phyloP scores from a whole-genome alignment of 257 asterid genomes.

The Solanum neorickii region DNA sequence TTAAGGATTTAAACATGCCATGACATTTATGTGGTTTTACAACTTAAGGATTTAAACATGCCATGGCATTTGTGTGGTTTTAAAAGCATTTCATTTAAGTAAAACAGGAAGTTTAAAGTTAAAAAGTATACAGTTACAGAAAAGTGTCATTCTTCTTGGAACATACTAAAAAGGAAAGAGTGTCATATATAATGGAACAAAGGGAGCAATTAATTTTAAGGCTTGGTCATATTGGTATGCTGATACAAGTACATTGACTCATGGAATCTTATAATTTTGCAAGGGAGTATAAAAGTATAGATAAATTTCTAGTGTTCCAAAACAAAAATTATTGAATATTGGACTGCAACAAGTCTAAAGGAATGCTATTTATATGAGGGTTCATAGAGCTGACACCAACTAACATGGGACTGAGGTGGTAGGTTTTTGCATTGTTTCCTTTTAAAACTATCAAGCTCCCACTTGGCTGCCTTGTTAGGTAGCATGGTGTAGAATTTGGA shows the following conservation, averaged over 20 bases:
- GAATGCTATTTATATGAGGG: not conserved
- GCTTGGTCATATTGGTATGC: not conserved
- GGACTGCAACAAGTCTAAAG: not conserved
- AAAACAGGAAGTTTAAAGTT: not conserved
- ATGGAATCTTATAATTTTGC: not conserved
- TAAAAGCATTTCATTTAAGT: not conserved
- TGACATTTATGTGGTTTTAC: not conserved
- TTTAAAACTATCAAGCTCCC: not conserved
- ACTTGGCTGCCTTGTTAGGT: not conserved
- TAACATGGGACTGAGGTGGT: not conserved
- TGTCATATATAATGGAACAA: not conserved
- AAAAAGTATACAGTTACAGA: not conserved
- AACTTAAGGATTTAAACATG: not conserved
- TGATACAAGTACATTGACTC: not conserved
- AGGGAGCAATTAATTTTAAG: not conserved
- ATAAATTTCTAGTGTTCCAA: not conserved
- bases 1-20: not conserved
- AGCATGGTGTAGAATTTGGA: not conserved
- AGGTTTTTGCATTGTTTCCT: not conserved
- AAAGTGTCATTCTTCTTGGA: not conserved
- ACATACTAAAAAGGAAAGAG: not conserved
- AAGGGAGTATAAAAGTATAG: not conserved
- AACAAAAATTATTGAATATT: not conserved
- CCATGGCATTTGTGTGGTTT: not conserved
- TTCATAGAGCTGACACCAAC: not conserved